Base-by-base conservation (phyloP, 495 filamentous ascomycete species). In the Venustampulla echinocandica region DNA sequence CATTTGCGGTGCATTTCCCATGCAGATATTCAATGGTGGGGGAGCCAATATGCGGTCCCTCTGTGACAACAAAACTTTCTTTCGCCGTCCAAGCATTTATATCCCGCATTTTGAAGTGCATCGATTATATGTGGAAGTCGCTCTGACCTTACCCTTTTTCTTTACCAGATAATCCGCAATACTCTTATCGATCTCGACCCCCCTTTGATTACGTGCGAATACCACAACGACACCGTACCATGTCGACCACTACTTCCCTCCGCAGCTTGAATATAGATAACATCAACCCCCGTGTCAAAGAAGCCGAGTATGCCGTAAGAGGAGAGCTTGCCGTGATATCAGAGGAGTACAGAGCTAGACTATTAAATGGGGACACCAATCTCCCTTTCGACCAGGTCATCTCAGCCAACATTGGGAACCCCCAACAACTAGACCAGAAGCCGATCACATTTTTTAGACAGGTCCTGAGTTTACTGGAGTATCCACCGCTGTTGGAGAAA, bases 381-480 rank as follows among this genome's bases (percentile, higher is more conserved):
- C 74, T 97, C 34, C 92, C 92, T 20, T 98, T 98, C 62, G 74
- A 85, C 52, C 73, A 84, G 49, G 81, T 98, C 58, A 90, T 98
- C 65, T 87, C 84, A 44, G 92, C 92, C 65, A 98, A 98, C 66
- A 98, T 98, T 61, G 92, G 93, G 54, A 98, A 98, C 69, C 92
- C 93, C 5, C 92, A 98, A 62, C 93, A 97, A 67, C 81, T 98
- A 45, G 92, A 93, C 67, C 92, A 98, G 73, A 92, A 95, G 73
- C 92, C 92, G 55, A 88, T 98, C 59, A 97, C 90, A 54, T 98
- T 94, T 75, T 94, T 98, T 81, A 82, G 92, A 46, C 93, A 98
- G 69, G 93, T 97, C 10, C 74, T 94, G 59, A 95, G 88, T 70
- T 66, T 98, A 39, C 70, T 98, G 44, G 92, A 98, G 68, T 87